phyloP scores from a whole-genome alignment of 2,329 filamentous ascomycete genomes.

The Fusarium annulatum region DNA sequence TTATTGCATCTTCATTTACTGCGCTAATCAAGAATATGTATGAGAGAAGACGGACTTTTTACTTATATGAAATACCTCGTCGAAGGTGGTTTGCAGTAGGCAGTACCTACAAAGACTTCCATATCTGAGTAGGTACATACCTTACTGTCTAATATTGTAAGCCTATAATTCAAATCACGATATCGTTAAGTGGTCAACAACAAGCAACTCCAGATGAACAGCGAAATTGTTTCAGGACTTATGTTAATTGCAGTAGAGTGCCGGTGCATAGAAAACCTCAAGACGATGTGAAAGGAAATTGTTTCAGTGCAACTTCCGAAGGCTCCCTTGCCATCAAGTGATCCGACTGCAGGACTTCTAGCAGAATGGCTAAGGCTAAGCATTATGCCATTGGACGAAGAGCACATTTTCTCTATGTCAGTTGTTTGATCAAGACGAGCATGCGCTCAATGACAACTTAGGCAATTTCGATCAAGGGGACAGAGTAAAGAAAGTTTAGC shows the following conservation, averaged over 20 bases:
- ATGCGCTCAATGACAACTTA: not conserved
- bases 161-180: not conserved
- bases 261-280: not conserved
- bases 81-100: not conserved
- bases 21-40: not conserved
- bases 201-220: not conserved
- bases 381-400: not conserved
- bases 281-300: not conserved
- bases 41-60: not conserved
- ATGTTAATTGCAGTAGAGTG: not conserved
- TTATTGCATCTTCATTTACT: not conserved
- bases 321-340: not conserved
- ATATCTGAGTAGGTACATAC: not conserved
- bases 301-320: not conserved
- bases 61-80: not conserved
- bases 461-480: not conserved
- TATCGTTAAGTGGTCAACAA: not conserved
- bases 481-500: not conserved
- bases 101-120: not conserved
- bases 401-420: not conserved
- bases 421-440: not conserved
- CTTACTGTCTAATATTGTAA: not conserved
- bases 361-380: not conserved
- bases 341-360: not conserved
- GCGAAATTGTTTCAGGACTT: not conserved